phyloP scores from a whole-genome alignment of 495 filamentous ascomycete species.

The Penicillium bovifimosum region DNA sequence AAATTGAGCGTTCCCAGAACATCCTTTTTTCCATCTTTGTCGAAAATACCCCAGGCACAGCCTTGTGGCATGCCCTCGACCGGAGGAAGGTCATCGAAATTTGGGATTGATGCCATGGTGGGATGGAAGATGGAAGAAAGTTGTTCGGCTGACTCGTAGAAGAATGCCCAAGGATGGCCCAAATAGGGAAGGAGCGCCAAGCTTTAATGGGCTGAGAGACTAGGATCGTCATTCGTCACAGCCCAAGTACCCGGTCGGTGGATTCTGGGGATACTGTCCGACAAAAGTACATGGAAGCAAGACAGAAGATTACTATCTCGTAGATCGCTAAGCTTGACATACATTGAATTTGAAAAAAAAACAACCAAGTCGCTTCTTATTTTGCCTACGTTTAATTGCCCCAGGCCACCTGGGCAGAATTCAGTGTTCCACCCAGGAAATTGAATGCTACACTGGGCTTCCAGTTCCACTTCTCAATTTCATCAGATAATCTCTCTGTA shows the following conservation, averaged over 20 bases:
- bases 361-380: background rate
- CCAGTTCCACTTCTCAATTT: background rate
- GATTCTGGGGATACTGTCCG: background rate
- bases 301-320: background rate
- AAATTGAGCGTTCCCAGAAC: slow-evolving; percentile 54
- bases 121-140: no score
- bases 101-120: slow-evolving; percentile 20
- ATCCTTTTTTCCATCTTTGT: slow-evolving; percentile 56
- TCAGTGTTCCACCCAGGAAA: background rate
- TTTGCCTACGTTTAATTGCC: background rate
- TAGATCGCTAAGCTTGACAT: background rate
- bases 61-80: slow-evolving; percentile 58
- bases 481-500: slow-evolving; percentile 9
- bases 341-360: background rate
- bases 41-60: slow-evolving; percentile 62
- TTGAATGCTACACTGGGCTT: background rate
- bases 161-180: background rate
- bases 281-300: background rate
- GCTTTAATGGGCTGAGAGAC: background rate
- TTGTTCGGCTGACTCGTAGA: background rate
- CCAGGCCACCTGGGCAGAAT: background rate
- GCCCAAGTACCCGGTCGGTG: background rate
- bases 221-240: background rate
- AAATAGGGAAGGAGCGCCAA: background rate
- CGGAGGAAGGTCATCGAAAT: slow-evolving; percentile 54